phyloP scores from a whole-genome alignment of 305 asterid species.

The Galium porrigens region DNA sequence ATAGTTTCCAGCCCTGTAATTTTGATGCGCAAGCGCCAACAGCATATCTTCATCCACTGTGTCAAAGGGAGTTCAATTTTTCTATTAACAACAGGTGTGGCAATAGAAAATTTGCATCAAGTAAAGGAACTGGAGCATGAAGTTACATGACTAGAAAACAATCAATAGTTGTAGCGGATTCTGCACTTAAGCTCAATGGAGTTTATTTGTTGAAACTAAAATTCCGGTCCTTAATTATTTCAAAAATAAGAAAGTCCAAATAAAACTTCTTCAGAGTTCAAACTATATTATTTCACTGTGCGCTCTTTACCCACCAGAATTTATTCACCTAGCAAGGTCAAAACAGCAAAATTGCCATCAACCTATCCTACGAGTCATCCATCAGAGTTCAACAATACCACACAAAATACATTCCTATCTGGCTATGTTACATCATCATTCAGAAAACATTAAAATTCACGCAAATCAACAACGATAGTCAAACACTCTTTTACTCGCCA shows the following conservation, averaged over 20 bases:
- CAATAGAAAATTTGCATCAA: not conserved
- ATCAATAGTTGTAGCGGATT: not conserved
- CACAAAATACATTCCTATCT: not conserved
- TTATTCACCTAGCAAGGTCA: not conserved
- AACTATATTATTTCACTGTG: not conserved
- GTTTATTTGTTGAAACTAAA: not conserved
- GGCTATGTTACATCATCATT: not conserved
- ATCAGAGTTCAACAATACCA: not conserved
- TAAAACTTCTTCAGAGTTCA: not conserved
- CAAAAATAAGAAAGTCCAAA: not conserved
- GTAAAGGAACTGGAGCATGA: not conserved
- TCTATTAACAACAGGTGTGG: not conserved
- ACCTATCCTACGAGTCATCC: not conserved
- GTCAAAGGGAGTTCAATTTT: constrained; percentile 16
- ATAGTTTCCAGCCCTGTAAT: constrained; percentile 71
- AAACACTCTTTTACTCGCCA: too few relatives aligned
- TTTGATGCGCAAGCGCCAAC: constrained; percentile 77
- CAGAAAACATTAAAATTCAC: not conserved
- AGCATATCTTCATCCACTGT: constrained; percentile 77
- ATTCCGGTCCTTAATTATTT: not conserved
- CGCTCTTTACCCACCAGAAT: not conserved
- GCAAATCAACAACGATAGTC: too few relatives aligned
- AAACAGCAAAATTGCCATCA: not conserved
- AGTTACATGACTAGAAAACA: not conserved
- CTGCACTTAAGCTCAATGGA: not conserved